Conservation (phyloP, 2,329 filamentous ascomycete genomes). For the Ilyonectria robusta region DNA sequence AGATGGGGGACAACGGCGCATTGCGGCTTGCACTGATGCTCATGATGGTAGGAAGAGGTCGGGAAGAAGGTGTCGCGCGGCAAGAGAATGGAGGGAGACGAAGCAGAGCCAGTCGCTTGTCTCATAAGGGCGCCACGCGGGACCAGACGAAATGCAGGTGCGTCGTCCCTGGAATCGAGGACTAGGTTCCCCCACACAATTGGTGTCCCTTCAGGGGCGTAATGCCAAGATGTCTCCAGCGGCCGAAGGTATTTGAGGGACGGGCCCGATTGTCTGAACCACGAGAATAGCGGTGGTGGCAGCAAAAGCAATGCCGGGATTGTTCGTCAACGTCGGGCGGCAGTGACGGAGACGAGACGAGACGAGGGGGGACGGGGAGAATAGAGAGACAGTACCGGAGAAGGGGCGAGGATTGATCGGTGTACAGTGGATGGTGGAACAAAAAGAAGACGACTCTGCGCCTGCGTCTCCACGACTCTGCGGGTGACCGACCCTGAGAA, state of each 20-base stretch:
- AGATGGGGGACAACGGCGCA: slow-evolving; percentile 86
- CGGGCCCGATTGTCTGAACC: not conserved
- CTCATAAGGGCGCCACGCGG: slow-evolving; percentile 48
- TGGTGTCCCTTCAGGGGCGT: slow-evolving; percentile 45
- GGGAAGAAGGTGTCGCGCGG: slow-evolving; percentile 42
- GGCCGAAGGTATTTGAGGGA: slow-evolving; percentile 36
- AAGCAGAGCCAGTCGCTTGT: slow-evolving; percentile 45
- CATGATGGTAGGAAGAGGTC: slow-evolving; percentile 65
- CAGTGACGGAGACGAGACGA: slow-evolving; percentile 17
- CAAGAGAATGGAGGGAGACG: slow-evolving; percentile 44
- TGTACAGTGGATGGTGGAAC: slow-evolving; percentile 18
- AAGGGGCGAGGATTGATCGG: slow-evolving; percentile 17
- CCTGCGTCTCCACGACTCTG: slow-evolving; percentile 33
- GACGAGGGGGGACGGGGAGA: slow-evolving; percentile 9
- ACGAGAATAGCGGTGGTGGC: not conserved
- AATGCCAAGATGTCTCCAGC: slow-evolving; percentile 44
- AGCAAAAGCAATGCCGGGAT: not conserved
- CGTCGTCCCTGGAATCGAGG: slow-evolving; percentile 45
- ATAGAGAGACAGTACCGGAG: slow-evolving; percentile 25
- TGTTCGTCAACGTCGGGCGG: slow-evolving; percentile 22
- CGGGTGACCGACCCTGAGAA: slow-evolving; percentile 32
- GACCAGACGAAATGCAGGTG: slow-evolving; percentile 46
- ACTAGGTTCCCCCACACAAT: slow-evolving; percentile 48
- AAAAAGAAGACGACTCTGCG: slow-evolving; percentile 29
- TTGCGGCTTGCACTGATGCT: slow-evolving; percentile 72